phyloP scores from a whole-genome alignment of 306 rosid species.

The Parietaria judaica region DNA sequence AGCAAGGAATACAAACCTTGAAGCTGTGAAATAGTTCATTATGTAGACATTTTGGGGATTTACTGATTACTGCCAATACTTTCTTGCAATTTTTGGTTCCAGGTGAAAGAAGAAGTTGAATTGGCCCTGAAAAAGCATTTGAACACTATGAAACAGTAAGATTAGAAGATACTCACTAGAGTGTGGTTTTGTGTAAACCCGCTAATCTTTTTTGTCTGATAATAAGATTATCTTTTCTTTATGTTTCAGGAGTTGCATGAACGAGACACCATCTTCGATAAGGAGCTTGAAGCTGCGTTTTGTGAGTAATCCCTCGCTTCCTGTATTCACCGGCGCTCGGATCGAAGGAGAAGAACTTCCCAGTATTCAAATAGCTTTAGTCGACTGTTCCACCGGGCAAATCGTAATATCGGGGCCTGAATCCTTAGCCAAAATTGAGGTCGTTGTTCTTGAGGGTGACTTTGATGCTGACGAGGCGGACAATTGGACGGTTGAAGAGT shows the following conservation, averaged over 20 bases:
- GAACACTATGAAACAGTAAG: slow-evolving; percentile 71
- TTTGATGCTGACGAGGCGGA: slow-evolving; percentile 84
- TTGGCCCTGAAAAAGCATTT: slow-evolving; percentile 68
- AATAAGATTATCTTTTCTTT: slow-evolving; percentile 10
- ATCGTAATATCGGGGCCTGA: slow-evolving; percentile 63
- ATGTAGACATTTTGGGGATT: neutral
- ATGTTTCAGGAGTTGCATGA: slow-evolving; percentile 55
- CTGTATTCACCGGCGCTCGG: slow-evolving; percentile 95
- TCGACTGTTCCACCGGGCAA: slow-evolving; percentile 49
- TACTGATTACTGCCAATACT: slow-evolving; percentile 14
- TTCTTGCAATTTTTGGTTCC: slow-evolving; percentile 20
- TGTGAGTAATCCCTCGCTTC: slow-evolving; percentile 60
- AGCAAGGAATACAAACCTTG: no score
- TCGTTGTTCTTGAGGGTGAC: slow-evolving; percentile 96
- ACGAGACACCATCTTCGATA: slow-evolving; percentile 39
- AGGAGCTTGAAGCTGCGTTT: slow-evolving; percentile 72
- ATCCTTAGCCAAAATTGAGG: slow-evolving; percentile 82
- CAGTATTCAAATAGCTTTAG: slow-evolving; percentile 54
- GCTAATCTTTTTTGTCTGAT: neutral
- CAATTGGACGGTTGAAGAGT: slow-evolving; percentile 68
- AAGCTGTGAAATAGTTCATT: no score
- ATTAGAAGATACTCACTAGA: slow-evolving; percentile 19
- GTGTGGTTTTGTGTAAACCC: neutral
- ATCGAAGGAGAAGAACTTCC: slow-evolving; percentile 84
- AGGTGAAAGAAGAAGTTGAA: slow-evolving; percentile 98